Percentiles rank a stretch among this genome's conserved stretches.
Evolutionary conservation across 2,329 filamentous ascomycete species (phyloP).

Genomic region (Paracamarosporium sp.): DNA sequence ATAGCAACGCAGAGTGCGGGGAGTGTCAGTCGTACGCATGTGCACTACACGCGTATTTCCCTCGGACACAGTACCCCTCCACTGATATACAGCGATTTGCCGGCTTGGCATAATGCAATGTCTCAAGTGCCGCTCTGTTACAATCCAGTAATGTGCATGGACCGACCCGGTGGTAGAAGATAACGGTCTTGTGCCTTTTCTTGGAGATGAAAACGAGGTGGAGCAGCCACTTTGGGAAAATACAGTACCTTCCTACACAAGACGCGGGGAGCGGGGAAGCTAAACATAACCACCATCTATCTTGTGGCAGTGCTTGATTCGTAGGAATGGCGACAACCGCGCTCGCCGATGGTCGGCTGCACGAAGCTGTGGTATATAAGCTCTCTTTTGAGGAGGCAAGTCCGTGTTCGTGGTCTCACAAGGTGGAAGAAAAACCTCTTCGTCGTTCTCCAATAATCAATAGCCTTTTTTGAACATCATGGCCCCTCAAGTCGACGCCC

Average conservation of each 20-base stretch:
- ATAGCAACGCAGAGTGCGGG: conserved; percentile 15
- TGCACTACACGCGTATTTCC: conserved; percentile 1
- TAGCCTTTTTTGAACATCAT: conserved; percentile 17
- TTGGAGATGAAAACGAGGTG: conserved; percentile 6
- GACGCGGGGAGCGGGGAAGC: conserved; percentile 25
- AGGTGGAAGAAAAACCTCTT: conserved; percentile 5
- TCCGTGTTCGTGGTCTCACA: conserved; percentile 13
- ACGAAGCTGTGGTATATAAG: conserved; percentile 19
- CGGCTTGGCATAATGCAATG: conserved; percentile 4
- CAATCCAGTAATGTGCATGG: background rate
- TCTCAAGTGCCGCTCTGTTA: conserved; percentile 3
- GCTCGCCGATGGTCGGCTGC: conserved; percentile 3
- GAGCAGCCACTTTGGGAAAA: conserved; percentile 25
- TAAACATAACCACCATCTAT: conserved; percentile 14
- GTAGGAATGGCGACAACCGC: conserved; percentile 3
- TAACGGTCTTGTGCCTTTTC: background rate
- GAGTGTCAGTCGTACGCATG: conserved; percentile 3
- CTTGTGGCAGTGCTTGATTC: conserved; percentile 15
- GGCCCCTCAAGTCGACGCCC: conserved; percentile 28
- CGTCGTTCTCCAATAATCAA: conserved; percentile 1
- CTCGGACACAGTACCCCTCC: conserved; percentile 3
- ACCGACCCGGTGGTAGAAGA: conserved; percentile 1
- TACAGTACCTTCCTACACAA: conserved; percentile 12
- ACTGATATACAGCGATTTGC: conserved; percentile 1
- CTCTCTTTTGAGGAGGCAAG: background rate